Base-by-base conservation (phyloP, 805 yeast genomes). In the Saturnispora silvae region DNA sequence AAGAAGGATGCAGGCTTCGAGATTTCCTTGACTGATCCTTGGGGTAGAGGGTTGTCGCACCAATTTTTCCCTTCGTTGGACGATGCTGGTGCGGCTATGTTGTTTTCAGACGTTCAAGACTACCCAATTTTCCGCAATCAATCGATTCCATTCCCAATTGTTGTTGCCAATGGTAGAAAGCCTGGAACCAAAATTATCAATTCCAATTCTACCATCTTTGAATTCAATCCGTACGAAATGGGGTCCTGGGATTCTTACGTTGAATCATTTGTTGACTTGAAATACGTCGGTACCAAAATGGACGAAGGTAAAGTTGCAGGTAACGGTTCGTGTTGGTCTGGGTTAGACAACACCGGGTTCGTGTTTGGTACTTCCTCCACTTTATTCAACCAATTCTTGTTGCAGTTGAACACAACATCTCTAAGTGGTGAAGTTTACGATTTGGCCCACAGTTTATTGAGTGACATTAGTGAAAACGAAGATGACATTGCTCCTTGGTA, bases 161-260 rank as follows among this genome's bases (percentile, higher is more conserved):
- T 70, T 48, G 77, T 70, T 44, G 71, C 77, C 11, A 75, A 75
- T 50, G 83, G 82, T 34, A 64, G 84, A 57, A 62, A 68, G n/a
- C 83, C 83, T 9, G 74, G 73, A 20, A 66, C 80, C 3, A 34
- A 43, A 4, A 65, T 80, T 34, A 60, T 81, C 34, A 66, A 70
- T 42, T 53, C 59, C 23, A 85, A 83, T 61, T 77, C 94, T 7
- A 82, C 95, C 1, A 68, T 67, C 36, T 72, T 77, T 44, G 74
- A 76, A 45, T 56, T 73, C 46, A 69, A 67, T 34, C 87, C 94
- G 11, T 77, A 63, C 48, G 82, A 79, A 52, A 59, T 85, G 51
- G 96, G 96, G 11, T 77, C 94, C 4, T 85, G 94, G 94, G 96
- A 86, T 52, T 81, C 84, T 11, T 63, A 79, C 1, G 58, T 82